A percentile compares a stretch with the other conserved stretches of the same genome.
phyloP scores from a whole-genome alignment of 768 basidiomycete genomes.

The Cantharellus anzutake region DNA sequence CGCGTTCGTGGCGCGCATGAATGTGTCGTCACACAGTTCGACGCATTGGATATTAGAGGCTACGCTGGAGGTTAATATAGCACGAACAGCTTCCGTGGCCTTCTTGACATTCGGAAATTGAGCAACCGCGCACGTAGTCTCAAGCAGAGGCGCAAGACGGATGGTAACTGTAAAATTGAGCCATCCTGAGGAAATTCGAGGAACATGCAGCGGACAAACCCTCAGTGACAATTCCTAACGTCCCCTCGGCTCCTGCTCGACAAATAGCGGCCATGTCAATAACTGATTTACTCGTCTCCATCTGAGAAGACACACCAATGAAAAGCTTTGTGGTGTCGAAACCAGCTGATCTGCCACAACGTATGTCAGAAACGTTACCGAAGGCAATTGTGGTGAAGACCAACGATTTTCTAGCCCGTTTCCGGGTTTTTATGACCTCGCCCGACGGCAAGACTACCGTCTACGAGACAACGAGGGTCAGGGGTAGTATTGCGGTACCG shows the following conservation, averaged over 20 bases:
- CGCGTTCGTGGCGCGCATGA: constrained; percentile 61
- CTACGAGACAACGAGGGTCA: background rate
- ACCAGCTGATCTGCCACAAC: constrained; percentile 34
- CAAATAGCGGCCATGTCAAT: background rate
- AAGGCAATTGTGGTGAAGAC: background rate
- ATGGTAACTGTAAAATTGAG: constrained; percentile 39
- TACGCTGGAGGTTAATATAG: constrained; percentile 53
- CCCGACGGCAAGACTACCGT: constrained; percentile 22
- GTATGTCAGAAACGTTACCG: background rate
- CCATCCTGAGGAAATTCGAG: background rate
- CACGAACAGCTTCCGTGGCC: constrained; percentile 67
- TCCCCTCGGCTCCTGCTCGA: constrained; percentile 50
- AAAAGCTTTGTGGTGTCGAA: constrained; percentile 79
- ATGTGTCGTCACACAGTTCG: constrained; percentile 64
- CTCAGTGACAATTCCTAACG: constrained; percentile 79
- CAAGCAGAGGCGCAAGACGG: constrained; percentile 58
- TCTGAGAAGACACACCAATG: constrained; percentile 24
- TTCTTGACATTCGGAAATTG: constrained; percentile 64
- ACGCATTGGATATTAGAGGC: constrained; percentile 57
- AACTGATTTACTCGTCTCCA: background rate
- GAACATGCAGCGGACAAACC: constrained; percentile 19
- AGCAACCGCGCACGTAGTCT: constrained; percentile 73
- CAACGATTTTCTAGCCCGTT: constrained; percentile 52
- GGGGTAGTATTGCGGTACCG: background rate
- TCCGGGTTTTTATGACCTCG: constrained; percentile 50